A percentile compares a stretch with the other conserved stretches of the same genome.
Evolutionary conservation across 2,329 filamentous ascomycete species (phyloP).

Genomic region (Pyrenochaeta sp.): DNA sequence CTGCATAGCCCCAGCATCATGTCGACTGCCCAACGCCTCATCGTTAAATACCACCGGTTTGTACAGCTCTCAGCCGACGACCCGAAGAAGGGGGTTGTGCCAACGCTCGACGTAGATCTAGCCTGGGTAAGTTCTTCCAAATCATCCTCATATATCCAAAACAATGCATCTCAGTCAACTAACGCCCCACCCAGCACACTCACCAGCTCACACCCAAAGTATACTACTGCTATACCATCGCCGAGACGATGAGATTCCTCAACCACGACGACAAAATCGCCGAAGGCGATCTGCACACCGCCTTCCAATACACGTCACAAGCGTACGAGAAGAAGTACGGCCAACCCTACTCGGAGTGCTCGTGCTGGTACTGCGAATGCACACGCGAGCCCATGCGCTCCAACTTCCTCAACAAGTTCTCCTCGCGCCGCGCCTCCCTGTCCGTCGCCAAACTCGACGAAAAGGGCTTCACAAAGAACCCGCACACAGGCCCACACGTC

Average conservation of each 20-base stretch:
- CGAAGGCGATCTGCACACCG: slow-evolving; percentile 68
- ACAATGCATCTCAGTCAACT: too few relatives aligned
- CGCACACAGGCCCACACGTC: slow-evolving; percentile 72
- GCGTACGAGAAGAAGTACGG: slow-evolving; percentile 71
- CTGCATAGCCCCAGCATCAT: slow-evolving; percentile 73
- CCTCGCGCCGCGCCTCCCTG: slow-evolving; percentile 47
- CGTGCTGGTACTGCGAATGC: slow-evolving; percentile 85
- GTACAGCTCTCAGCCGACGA: slow-evolving; percentile 64
- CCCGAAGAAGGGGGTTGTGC: slow-evolving; percentile 64
- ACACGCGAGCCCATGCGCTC: slow-evolving; percentile 65
- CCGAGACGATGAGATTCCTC: slow-evolving; percentile 66
- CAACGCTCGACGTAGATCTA: slow-evolving; percentile 77
- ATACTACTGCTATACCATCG: slow-evolving; percentile 69
- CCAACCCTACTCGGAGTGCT: slow-evolving; percentile 78
- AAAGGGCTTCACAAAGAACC: slow-evolving; percentile 52
- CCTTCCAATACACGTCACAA: slow-evolving; percentile 78
- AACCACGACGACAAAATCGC: slow-evolving; percentile 88
- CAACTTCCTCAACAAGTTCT: slow-evolving; percentile 45
- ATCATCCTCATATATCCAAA: too few relatives aligned
- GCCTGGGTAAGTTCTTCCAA: slow-evolving; percentile 61
- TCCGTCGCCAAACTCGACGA: slow-evolving; percentile 8
- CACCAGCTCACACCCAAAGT: slow-evolving; percentile 73
- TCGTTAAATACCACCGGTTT: slow-evolving; percentile 73
- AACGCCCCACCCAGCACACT: slow-evolving; percentile 63
- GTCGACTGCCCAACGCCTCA: slow-evolving; percentile 70